Conservation (phyloP, 345 rosid species). For the Lepidium africanum region DNA sequence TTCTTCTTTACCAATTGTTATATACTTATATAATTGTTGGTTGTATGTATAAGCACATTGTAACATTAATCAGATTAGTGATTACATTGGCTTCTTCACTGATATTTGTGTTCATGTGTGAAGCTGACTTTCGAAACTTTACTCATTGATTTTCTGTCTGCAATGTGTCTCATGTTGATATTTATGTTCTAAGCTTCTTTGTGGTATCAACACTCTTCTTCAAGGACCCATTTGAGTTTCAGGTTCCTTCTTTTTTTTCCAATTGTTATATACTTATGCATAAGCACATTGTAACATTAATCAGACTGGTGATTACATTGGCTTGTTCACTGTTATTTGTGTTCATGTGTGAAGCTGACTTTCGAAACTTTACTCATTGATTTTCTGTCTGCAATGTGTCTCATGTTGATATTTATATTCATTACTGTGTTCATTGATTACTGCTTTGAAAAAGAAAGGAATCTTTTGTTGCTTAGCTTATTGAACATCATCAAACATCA, state of each 20-base stretch:
- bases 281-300: too few species aligned
- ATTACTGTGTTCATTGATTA: not conserved
- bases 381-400: not conserved
- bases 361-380: not conserved
- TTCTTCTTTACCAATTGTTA: not conserved
- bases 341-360: not conserved
- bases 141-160: not conserved
- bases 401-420: not conserved
- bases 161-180: too few species aligned
- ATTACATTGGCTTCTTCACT: not conserved
- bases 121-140: not conserved
- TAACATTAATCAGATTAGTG: not conserved
- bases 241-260: slow-evolving; percentile 5
- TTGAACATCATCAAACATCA: not conserved
- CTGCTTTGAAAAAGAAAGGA: not conserved
- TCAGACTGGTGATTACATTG: too few species aligned
- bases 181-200: slow-evolving; percentile 17
- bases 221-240: slow-evolving; percentile 7
- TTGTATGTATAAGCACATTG: slow-evolving; percentile 15
- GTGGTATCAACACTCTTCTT: not conserved
- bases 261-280: not conserved
- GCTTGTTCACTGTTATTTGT: too few species aligned
- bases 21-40: not conserved
- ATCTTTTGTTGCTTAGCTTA: slow-evolving; percentile 2
- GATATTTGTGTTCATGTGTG: slow-evolving; percentile 1